Evolutionary conservation across 805 yeast genomes (phyloP), one percentile per base, ranked within the genome.

Genomic region (Cyberlindnera amylophila): DNA sequence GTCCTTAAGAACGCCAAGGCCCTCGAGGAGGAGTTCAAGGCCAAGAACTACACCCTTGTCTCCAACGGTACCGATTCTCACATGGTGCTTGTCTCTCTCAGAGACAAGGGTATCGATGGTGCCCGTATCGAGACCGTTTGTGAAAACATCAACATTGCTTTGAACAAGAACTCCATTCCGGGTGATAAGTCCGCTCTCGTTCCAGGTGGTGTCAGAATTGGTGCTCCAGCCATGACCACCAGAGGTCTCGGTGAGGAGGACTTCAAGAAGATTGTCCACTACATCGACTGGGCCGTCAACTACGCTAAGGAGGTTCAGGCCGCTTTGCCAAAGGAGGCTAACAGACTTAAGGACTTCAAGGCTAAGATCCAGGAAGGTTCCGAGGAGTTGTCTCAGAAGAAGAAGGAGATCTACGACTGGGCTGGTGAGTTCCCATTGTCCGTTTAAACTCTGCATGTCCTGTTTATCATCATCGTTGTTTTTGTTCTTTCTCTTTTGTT

Each of bases 171-270:
- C 75, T 84, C 98, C 38, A 86, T 91, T 53, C 97, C 97, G 47
- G 96, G 96, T 58, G 99, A 91, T 68, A 84, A 81, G 67, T 86
- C 96, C 34, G 99, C 99, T 30, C 75, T 91, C 47, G 88, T 86
- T 63, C 99, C 99, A 59, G 87, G 95, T 49, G 99, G 99, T 57
- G 72, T 91, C 52, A 85, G 99, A 73, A 83, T 91, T 48, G 99
- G 99, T 58, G 86, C 98, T 16, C 99, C 99, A 45, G 98, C 98
- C 38, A 91, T 91, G 98, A 83, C 97, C 42, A 88, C 97, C 40
- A 87, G 99, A 73, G 99, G 99, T 54, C 79, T 89, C 58, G 86
- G 89, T 46, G 89, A 86, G 65, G 82, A 72, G 46, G 97, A 93
- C 63, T 93, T 91, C 67, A 75, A 67, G 57, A 79, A 75, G 61